Conservation (phyloP, 2,329 filamentous ascomycete genomes). For the Cyanodermella asteris region DNA sequence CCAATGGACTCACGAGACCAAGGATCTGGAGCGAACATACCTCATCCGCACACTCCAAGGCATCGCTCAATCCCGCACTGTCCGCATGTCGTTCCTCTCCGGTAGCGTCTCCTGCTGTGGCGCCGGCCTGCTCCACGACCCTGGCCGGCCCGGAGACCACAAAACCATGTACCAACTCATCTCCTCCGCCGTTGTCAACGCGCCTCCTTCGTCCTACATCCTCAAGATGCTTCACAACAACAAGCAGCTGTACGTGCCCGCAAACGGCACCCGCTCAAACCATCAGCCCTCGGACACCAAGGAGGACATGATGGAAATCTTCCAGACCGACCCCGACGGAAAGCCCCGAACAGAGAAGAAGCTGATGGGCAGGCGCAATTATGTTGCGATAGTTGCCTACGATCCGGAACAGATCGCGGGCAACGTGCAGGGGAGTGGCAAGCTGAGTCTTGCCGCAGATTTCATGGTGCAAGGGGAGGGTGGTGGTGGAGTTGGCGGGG, state of each 20-base stretch:
- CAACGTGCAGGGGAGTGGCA: constrained; percentile 21
- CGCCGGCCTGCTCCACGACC: constrained; percentile 85
- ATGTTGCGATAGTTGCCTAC: constrained; percentile 80
- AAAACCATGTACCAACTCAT: constrained; percentile 99
- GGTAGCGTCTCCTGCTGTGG: constrained; percentile 78
- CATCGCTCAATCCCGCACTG: constrained; percentile 81
- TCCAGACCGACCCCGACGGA: constrained; percentile 83
- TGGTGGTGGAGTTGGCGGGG: constrained; percentile 16
- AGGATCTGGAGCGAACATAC: constrained; percentile 92
- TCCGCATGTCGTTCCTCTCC: constrained; percentile 92
- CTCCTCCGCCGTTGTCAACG: constrained; percentile 75
- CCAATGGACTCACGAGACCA: constrained; percentile 95
- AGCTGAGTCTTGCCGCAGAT: constrained; percentile 75
- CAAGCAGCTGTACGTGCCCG: constrained; percentile 73
- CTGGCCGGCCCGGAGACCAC: constrained; percentile 72
- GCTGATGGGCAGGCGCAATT: constrained; percentile 83
- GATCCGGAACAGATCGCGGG: constrained; percentile 57
- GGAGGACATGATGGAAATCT: constrained; percentile 99
- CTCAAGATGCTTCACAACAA: constrained; percentile 79
- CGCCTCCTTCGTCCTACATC: constrained; percentile 64
- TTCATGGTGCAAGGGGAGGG: constrained; percentile 93
- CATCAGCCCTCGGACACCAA: constrained; percentile 66
- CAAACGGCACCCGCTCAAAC: constrained; percentile 53
- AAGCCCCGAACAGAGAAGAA: constrained; percentile 62
- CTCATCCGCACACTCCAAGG: constrained; percentile 87